Evolutionary conservation across 1,139 yeast species (phyloP).

Genomic region (Geotrichum phurueaensis): DNA sequence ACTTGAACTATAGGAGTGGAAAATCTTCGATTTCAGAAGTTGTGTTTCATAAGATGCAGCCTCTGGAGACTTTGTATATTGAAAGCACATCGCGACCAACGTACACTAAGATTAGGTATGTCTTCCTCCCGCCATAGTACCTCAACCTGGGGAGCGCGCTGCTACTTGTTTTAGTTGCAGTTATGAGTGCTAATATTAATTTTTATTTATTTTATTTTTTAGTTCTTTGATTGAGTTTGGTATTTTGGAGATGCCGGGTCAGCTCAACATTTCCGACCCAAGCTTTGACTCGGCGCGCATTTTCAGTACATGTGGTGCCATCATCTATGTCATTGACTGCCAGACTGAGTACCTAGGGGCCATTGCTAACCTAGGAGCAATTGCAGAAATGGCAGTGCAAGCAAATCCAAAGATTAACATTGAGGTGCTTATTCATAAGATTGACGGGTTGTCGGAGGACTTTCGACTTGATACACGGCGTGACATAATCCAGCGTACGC

Average conservation of each 20-base stretch:
- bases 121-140: neutral
- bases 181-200: neutral
- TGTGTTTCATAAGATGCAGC: conserved; percentile 94
- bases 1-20: conserved; percentile 41
- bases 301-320: conserved; percentile 82
- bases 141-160: neutral
- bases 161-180: neutral
- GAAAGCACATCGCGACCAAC: conserved; percentile 91
- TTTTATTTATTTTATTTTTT: neutral
- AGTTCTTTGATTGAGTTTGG: conserved; percentile 75
- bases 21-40: conserved; percentile 92
- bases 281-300: conserved; percentile 67
- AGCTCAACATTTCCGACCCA: conserved; percentile 82
- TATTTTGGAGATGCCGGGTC: conserved; percentile 97
- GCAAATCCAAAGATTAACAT: conserved; percentile 82
- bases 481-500: conserved; percentile 92
- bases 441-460: conserved; percentile 91
- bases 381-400: conserved; percentile 80
- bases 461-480: conserved; percentile 90
- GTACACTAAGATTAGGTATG: conserved; percentile 15
- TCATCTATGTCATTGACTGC: conserved; percentile 82
- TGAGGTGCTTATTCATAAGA: conserved; percentile 90
- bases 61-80: conserved; percentile 81
- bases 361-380: conserved; percentile 78
- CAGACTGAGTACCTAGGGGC: conserved; percentile 95